Evolutionary conservation across 2,329 filamentous ascomycete species (phyloP), one percentile per base, ranked within the genome.

Genomic region (Penicillium sp.): DNA sequence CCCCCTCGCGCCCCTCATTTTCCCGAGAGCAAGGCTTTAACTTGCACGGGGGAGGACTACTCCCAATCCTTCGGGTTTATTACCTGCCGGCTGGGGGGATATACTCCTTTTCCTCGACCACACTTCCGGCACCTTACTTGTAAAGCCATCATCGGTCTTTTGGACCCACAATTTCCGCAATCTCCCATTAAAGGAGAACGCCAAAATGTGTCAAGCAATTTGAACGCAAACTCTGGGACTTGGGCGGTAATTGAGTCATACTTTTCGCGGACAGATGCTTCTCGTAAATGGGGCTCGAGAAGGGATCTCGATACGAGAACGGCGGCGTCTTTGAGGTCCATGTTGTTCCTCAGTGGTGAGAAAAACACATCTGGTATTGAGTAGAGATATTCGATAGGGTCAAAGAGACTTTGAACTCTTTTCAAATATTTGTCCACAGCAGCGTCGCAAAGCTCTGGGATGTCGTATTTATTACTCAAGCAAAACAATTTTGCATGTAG

Each of bases 121-220:
- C n/a, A n/a, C n/a, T n/a, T n/a, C n/a, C n/a, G n/a, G n/a, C n/a
- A n/a, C n/a, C n/a, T n/a, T n/a, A n/a, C n/a, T n/a, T n/a, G n/a
- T n/a, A n/a, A n/a, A n/a, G n/a, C n/a, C n/a, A n/a, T n/a, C n/a
- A n/a, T n/a, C n/a, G n/a, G n/a, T n/a, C n/a, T n/a, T n/a, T n/a
- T n/a, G n/a, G n/a, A n/a, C n/a, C 31, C 31, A 34, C 31, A 34
- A 34, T 5, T n/a, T 13, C 14, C 14, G 14, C 31, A 34, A 34
- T 34, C 14, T 34, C 7, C 14, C 37, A 66, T 21, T 7, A 56
- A 37, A 51, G 55, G 10, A 11, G 40, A 11, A n/a, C 10, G 16
- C 36, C 52, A 49, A 46, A 29, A 46, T 50, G 37, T 6, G 3
- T 42, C 34, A 19, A 49, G 34, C 23, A 42, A 29, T 19, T 33